Base-by-base conservation (phyloP, 805 yeast species). In the Metschnikowia similis region DNA sequence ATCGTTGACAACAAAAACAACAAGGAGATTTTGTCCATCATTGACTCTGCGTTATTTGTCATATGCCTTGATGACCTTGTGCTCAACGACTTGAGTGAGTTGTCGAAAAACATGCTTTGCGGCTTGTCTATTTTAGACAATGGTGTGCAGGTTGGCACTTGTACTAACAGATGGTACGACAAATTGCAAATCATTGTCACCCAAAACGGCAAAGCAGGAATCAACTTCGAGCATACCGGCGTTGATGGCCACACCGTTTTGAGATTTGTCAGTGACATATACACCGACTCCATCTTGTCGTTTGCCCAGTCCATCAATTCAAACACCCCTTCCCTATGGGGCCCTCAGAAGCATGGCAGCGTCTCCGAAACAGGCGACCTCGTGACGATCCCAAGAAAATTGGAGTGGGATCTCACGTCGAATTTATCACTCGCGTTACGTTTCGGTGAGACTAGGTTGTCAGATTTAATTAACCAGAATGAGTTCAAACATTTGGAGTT, bases 81-180 rank as follows among this genome's bases (percentile, higher is more conserved):
- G 47, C 76, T 88, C 44, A 78, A 80, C 49, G 79, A 82, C 53
- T 72, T 82, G 55, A 74, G 80, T 16, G 87, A 85, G 51, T 69
- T 90, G 60, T 81, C 94, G 13, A 84, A 85, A 63, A 89, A 90
- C 63, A 85, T 89, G 85, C 77, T 90, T 39, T 90, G 97, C 66
- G 97, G 97, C 6, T 80, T 86, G 51, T 83, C 89, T 10, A 79
- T 77, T 35, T 72, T 90, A 36, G 88, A 87, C 54, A 81, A 87
- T 57, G 96, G 96, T 58, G 83, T 89, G 45, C 97, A 90, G 70
- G 85, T 86, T 32, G 97, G 97, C 51, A 89, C 97, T 4, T 89
- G 97, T 69, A 86, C 96, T 32, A 90, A 90, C 67, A 75, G 97
- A 65, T 90, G 96, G 97, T 90, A 89, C 65, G 97, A 90, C 69